These are phyloP conservation scores for Saturnispora halmiae DNA, from an alignment of 805 yeast species.

Conservation along the genomic window DNA sequence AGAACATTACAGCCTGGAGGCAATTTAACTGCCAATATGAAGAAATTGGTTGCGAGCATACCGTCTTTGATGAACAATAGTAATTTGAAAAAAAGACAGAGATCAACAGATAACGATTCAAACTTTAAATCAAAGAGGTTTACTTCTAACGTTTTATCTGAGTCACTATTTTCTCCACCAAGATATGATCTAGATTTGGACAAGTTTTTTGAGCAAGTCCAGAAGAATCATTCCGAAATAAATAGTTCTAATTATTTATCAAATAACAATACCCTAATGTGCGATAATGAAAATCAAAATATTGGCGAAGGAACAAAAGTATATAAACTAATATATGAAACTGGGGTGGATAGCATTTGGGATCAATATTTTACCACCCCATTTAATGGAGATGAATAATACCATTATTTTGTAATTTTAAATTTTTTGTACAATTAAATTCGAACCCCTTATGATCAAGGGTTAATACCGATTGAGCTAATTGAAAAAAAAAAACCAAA, in stretches of 20 bases:
- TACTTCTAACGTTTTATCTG: neutral
- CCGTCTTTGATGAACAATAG: constrained; percentile 18
- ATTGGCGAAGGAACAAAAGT: constrained; percentile 43
- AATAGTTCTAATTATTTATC: too few species aligned
- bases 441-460: neutral
- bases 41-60: constrained; percentile 30
- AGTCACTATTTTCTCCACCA: constrained; percentile 22
- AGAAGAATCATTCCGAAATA: constrained; percentile 16
- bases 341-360: constrained; percentile 61
- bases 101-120: neutral
- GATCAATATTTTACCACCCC: constrained; percentile 46
- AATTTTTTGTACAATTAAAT: neutral
- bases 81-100: constrained; percentile 7
- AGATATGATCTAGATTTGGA: constrained; percentile 33
- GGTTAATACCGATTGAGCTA: neutral
- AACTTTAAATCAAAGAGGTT: constrained; percentile 5
- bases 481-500: too few species aligned
- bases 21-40: constrained; percentile 32
- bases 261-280: too few species aligned
- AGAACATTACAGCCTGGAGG: constrained; percentile 28
- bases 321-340: constrained; percentile 52
- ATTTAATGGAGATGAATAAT: constrained; percentile 15
- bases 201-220: constrained; percentile 41
- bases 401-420: neutral
- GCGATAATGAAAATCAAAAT: neutral